Conservation (phyloP, 495 filamentous ascomycete genomes). For the Amphirosellinia nigrospora region DNA sequence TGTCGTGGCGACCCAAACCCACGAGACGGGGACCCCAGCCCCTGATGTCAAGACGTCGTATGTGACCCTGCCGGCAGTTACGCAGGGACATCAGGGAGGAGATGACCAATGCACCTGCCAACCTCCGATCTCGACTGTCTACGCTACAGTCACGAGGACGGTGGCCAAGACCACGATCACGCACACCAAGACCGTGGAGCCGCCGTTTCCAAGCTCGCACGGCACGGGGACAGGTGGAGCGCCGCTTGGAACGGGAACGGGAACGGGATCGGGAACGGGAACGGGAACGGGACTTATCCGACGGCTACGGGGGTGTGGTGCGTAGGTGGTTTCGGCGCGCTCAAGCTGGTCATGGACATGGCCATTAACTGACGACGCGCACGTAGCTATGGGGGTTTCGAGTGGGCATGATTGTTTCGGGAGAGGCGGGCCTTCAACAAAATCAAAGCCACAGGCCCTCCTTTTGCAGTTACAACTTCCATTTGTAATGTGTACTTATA, state of each 20-base stretch:
- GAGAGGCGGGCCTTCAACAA: not conserved
- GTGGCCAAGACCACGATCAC: slow-evolving; percentile 34
- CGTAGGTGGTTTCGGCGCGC: slow-evolving; percentile 37
- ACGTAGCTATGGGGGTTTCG: not conserved
- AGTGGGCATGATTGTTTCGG: not conserved
- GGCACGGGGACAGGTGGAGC: slow-evolving; percentile 7
- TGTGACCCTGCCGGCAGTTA: not conserved
- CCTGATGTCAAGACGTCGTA: not conserved
- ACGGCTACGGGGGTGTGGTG: slow-evolving; percentile 24
- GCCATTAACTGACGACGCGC: slow-evolving; percentile 8
- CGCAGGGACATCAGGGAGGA: not conserved
- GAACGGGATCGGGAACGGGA: too few species aligned
- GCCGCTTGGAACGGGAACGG: slow-evolving; percentile 11
- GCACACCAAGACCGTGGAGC: slow-evolving; percentile 38
- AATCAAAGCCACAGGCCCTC: not conserved
- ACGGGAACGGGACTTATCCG: too few species aligned
- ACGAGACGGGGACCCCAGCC: not conserved
- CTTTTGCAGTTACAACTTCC: not conserved
- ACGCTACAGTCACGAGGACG: slow-evolving; percentile 27
- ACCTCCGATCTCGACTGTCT: slow-evolving; percentile 17
- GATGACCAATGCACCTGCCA: slow-evolving; percentile 10
- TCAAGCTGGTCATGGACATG: slow-evolving; percentile 13
- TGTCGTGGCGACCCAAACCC: not conserved
- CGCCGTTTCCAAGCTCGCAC: slow-evolving; percentile 33
- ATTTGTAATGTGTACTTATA: not conserved